Conservation (phyloP, 768 basidiomycete genomes). For the Xerocomus spinulosus region DNA sequence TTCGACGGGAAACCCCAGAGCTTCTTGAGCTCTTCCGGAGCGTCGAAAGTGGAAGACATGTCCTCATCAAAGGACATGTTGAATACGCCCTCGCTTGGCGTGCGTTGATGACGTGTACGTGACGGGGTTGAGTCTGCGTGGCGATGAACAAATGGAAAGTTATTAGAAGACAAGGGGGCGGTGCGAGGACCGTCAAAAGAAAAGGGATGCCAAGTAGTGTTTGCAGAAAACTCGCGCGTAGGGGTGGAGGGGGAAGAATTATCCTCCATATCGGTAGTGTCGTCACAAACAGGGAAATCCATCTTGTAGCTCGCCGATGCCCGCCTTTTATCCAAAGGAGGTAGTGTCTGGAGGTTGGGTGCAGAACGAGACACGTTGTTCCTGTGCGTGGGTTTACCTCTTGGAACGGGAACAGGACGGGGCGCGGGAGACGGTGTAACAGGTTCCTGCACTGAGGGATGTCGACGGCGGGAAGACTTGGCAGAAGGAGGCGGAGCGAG, state of each 20-base stretch:
- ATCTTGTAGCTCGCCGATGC: slow-evolving; percentile 26
- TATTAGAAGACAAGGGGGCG: slow-evolving; percentile 42
- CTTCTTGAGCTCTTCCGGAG: slow-evolving; percentile 36
- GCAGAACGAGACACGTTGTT: slow-evolving; percentile 47
- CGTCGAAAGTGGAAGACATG: slow-evolving; percentile 37
- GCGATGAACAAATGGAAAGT: slow-evolving; percentile 38
- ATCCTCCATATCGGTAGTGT: slow-evolving; percentile 50
- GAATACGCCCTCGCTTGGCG: slow-evolving; percentile 74
- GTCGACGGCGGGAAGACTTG: slow-evolving; percentile 58
- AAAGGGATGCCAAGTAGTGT: slow-evolving; percentile 31
- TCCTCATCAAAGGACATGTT: slow-evolving; percentile 72
- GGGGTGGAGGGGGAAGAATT: slow-evolving; percentile 51
- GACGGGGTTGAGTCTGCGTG: slow-evolving; percentile 35
- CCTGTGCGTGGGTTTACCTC: slow-evolving; percentile 13
- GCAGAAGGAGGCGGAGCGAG: slow-evolving; percentile 47
- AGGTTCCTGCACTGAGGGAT: slow-evolving; percentile 30
- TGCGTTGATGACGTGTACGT: slow-evolving; percentile 42
- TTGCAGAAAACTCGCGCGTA: slow-evolving; percentile 36
- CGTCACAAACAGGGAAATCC: slow-evolving; percentile 70
- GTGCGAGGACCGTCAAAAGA: slow-evolving; percentile 45
- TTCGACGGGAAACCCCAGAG: slow-evolving; percentile 31
- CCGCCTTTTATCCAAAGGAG: slow-evolving; percentile 31
- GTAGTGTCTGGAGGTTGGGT: slow-evolving; percentile 39
- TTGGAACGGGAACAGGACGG: slow-evolving; percentile 51
- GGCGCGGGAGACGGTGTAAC: slow-evolving; percentile 36